Conservation (phyloP, 2,329 filamentous ascomycete genomes). For the Colletotrichum limetticola region DNA sequence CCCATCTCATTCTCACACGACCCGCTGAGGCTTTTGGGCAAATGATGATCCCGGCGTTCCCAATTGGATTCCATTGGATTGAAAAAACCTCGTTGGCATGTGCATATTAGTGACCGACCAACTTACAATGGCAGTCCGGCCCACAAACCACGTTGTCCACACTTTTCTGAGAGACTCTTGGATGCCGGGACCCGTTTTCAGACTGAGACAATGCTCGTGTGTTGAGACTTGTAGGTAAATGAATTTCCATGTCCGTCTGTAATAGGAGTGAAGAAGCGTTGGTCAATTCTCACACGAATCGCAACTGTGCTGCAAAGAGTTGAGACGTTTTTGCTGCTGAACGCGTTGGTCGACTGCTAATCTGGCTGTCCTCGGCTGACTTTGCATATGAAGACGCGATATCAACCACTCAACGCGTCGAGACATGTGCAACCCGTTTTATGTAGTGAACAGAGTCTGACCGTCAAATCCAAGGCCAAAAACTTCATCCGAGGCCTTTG, state of each 20-base stretch:
- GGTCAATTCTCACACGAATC: not conserved
- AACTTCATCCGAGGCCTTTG: not conserved
- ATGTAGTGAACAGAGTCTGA: not conserved
- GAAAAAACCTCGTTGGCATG: not conserved
- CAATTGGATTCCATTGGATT: slow-evolving; percentile 14
- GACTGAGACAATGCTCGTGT: slow-evolving; percentile 28
- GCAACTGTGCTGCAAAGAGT: not conserved
- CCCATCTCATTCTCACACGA: slow-evolving; percentile 12
- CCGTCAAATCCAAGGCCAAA: not conserved
- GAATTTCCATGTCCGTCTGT: not conserved
- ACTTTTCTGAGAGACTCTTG: not conserved
- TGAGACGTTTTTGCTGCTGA: not conserved
- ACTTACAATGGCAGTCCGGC: not conserved
- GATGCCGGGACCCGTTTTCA: slow-evolving; percentile 24
- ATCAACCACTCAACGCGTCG: slow-evolving; percentile 24
- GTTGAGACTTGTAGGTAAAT: slow-evolving; percentile 9
- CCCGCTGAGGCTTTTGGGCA: slow-evolving; percentile 28
- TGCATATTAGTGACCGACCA: not conserved
- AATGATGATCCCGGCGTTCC: slow-evolving; percentile 19
- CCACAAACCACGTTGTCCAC: slow-evolving; percentile 14
- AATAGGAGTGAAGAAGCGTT: too few relatives aligned
- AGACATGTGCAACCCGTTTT: not conserved
- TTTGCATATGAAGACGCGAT: slow-evolving; percentile 14
- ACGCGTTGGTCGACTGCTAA: not conserved
- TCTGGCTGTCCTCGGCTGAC: not conserved